phyloP scores from a whole-genome alignment of 352 stramenopile genomes.

The Blastocystis sp. region DNA sequence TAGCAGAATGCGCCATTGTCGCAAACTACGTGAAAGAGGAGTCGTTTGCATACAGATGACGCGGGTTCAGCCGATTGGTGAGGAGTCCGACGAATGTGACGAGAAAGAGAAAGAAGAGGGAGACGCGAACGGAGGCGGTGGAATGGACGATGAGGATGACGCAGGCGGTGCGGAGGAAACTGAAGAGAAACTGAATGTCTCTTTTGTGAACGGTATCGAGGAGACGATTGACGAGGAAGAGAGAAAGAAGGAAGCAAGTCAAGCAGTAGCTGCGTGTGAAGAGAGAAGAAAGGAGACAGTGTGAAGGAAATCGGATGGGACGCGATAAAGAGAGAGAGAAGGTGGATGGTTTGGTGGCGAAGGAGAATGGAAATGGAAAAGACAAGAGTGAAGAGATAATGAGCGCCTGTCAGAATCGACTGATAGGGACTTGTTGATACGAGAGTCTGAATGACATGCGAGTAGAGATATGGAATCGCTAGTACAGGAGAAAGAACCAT shows the following conservation, averaged over 20 bases:
- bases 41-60: background rate
- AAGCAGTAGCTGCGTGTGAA: background rate
- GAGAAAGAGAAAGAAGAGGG: background rate
- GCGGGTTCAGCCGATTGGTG: background rate
- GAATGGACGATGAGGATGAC: background rate
- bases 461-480: background rate
- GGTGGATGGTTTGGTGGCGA: background rate
- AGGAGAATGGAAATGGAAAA: background rate
- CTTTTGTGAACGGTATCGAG: background rate
- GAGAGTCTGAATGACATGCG: background rate
- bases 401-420: background rate
- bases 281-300: background rate
- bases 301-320: background rate
- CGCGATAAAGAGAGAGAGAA: background rate
- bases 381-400: background rate
- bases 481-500: background rate
- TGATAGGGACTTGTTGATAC: background rate
- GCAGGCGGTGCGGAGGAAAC: background rate
- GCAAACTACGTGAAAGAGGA: background rate
- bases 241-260: background rate
- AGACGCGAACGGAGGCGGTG: constrained; percentile 15
- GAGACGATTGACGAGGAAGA: background rate
- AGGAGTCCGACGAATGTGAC: background rate
- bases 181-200: constrained; percentile 13
- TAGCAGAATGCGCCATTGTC: background rate